phyloP scores from a whole-genome alignment of 768 basidiomycete species.

The Lactarius indigo region DNA sequence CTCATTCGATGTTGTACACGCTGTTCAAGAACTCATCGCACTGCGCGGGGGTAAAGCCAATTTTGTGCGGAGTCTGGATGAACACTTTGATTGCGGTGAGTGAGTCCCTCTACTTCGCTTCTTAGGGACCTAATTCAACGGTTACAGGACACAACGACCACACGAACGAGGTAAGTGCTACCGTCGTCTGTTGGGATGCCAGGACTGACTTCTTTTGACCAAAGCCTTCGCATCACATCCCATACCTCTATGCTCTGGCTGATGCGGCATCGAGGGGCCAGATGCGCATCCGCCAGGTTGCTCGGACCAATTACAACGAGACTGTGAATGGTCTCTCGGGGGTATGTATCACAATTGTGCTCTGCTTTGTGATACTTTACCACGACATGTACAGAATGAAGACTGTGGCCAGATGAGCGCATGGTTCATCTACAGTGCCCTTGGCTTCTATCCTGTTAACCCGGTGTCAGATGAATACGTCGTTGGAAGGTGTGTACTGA shows the following conservation, averaged over 20 bases:
- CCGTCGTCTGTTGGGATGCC: background rate
- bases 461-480: slow-evolving; percentile 74
- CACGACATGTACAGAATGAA: slow-evolving; percentile 54
- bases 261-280: slow-evolving; percentile 70
- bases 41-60: slow-evolving; percentile 59
- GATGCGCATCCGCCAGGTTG: slow-evolving; percentile 66
- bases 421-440: slow-evolving; percentile 79
- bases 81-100: slow-evolving; percentile 47
- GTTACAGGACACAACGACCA: slow-evolving; percentile 72
- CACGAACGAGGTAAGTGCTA: slow-evolving; percentile 63
- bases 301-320: slow-evolving; percentile 58
- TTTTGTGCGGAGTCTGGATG: slow-evolving; percentile 67
- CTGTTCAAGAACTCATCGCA: slow-evolving; percentile 57
- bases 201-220: background rate
- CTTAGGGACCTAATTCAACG: background rate
- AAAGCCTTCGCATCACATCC: slow-evolving; percentile 83
- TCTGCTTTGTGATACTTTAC: background rate
- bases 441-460: slow-evolving; percentile 85
- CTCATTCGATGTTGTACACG: slow-evolving; percentile 74
- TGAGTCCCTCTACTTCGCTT: slow-evolving; percentile 27
- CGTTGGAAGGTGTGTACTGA: slow-evolving; percentile 58
- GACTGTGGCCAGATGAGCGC: slow-evolving; percentile 91
- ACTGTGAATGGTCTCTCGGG: slow-evolving; percentile 70
- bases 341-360: slow-evolving; percentile 37
- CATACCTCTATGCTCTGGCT: slow-evolving; percentile 74